These are phyloP conservation scores for Zymoseptoria ardabiliae DNA, from an alignment of 2,329 filamentous ascomycete species.

Conservation along the genomic window DNA sequence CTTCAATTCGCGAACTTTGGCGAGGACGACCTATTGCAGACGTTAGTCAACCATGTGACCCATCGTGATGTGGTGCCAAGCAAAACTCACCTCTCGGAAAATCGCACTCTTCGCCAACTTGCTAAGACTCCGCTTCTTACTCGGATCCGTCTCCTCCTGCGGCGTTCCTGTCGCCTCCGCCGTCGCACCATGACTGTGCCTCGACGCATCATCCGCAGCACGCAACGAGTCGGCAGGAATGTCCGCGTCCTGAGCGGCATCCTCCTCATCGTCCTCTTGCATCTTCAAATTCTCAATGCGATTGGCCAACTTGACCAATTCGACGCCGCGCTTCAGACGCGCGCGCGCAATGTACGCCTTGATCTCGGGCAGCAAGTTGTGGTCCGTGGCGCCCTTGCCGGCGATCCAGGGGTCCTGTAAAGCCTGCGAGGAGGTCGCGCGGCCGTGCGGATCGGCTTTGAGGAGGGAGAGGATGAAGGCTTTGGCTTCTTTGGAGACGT, in stretches of 20 bases:
- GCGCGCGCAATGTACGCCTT: slow-evolving; percentile 87
- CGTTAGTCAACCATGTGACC: slow-evolving; percentile 4
- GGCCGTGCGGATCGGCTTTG: slow-evolving; percentile 67
- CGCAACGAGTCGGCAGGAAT: slow-evolving; percentile 56
- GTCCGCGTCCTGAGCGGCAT: slow-evolving; percentile 50
- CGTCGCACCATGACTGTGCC: slow-evolving; percentile 4
- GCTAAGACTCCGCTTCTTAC: slow-evolving; percentile 47
- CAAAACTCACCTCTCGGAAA: slow-evolving; percentile 67
- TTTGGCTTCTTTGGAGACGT: slow-evolving; percentile 91
- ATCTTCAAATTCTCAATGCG: slow-evolving; percentile 91
- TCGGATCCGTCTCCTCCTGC: slow-evolving; percentile 18
- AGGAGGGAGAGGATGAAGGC: slow-evolving; percentile 82
- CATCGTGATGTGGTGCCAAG: background rate
- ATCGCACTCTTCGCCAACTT: slow-evolving; percentile 62
- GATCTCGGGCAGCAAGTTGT: slow-evolving; percentile 96
- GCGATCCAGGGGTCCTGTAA: slow-evolving; percentile 61
- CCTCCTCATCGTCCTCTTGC: slow-evolving; percentile 80
- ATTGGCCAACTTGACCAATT: slow-evolving; percentile 91
- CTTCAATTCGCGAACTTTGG: slow-evolving; percentile 89
- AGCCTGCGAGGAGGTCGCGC: slow-evolving; percentile 56
- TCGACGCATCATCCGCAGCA: slow-evolving; percentile 42
- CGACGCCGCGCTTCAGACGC: slow-evolving; percentile 84
- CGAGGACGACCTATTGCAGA: slow-evolving; percentile 53
- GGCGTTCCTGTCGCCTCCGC: slow-evolving; percentile 18
- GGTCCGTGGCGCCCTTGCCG: slow-evolving; percentile 83